Base-by-base conservation (phyloP, 371 early-diverging fungal species). In the Zancudomyces culisetae region DNA sequence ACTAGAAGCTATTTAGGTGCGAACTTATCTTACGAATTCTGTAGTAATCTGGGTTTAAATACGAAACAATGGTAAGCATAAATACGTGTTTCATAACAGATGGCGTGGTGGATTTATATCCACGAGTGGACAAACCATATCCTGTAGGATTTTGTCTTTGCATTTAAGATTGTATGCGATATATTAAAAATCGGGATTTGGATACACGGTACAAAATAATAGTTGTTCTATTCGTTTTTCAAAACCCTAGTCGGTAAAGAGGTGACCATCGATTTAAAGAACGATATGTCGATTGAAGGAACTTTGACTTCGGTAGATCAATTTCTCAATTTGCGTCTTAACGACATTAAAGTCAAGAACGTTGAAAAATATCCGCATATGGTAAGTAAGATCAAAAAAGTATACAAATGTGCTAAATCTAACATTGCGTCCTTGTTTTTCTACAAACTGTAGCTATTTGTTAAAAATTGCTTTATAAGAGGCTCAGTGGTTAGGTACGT, bases 221-320 rank as follows among this genome's bases (percentile, higher is more conserved):
- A 95, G 98, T 72, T 98, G 23, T 99, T 99, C 63, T 99, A 98
- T 71, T 95, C 96, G 30, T 97, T 96, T 66, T 98, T 99, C 74
- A 96, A 96, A 68, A 96, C 97, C 1, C 76, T 96, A 24, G 86
- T 98, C n/a, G 93, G 94, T 27, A 83, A 91, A 57, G 69, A 78
- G 50, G 95, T 99, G 2, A 87, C 86, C 2, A 85, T 99, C n/a
- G 95, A 94, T 70, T 77, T 98, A 58, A 99, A 99, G 67, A 98
- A 98, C 64, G 98, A 95, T 68, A 62, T 99, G 47, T 78, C 82
- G 21, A 87, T 99, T 54, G 77, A 75, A 22, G 99, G 98, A 18
- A 81, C 76, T 18, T 73, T 99, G 24, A 85, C 85, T 27, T 93
- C 93, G 2, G 96, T 98, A 12, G 99, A 99, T 74, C 97, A 95